Conservation (phyloP, 768 basidiomycete genomes). For the Gymnopilus junonius region DNA sequence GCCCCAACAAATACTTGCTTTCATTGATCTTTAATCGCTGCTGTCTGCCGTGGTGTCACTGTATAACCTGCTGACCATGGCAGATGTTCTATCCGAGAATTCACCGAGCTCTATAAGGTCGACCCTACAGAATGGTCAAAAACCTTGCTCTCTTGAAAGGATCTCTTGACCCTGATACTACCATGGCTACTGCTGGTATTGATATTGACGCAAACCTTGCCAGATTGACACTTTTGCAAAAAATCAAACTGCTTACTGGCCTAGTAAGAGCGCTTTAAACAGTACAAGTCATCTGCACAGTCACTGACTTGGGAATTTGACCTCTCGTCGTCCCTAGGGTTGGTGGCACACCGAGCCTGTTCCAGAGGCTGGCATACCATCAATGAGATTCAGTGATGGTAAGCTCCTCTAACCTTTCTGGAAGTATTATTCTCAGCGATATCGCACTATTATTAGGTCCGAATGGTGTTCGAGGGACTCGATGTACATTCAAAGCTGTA, state of each 20-base stretch:
- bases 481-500: conserved; percentile 39
- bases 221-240: conserved; percentile 41
- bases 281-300: not conserved
- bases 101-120: conserved; percentile 20
- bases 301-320: not conserved
- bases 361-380: conserved; percentile 42
- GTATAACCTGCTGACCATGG: conserved; percentile 14
- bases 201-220: conserved; percentile 41
- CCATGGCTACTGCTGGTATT: conserved; percentile 26
- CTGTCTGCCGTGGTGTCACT: not conserved
- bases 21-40: not conserved
- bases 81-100: conserved; percentile 23
- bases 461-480: conserved; percentile 52
- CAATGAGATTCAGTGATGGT: conserved; percentile 55
- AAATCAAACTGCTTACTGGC: conserved; percentile 50
- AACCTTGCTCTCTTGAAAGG: not conserved
- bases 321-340: conserved; percentile 31
- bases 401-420: not conserved
- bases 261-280: conserved; percentile 28
- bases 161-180: not conserved
- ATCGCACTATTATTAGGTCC: conserved; percentile 36
- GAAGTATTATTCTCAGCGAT: not conserved
- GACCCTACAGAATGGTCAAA: not conserved
- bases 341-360: conserved; percentile 53
- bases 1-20: not conserved